Conservation (phyloP, 1,139 yeast genomes). For the Fermentozyma sake region DNA sequence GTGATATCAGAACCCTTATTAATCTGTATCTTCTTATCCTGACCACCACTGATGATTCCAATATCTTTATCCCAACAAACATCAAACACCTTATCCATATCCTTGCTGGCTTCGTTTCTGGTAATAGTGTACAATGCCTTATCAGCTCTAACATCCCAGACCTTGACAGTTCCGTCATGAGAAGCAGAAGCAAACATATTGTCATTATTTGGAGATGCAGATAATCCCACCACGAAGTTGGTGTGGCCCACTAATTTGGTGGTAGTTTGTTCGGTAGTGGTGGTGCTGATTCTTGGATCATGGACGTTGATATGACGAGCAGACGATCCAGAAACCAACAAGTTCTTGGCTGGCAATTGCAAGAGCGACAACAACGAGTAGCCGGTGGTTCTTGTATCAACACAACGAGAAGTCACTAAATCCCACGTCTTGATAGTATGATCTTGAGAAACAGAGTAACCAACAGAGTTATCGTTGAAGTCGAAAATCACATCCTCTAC, state of each 20-base stretch:
- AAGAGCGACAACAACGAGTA: conserved; percentile 75
- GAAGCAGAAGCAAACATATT: conserved; percentile 86
- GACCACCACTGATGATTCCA: conserved; percentile 91
- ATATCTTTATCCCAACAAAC: conserved; percentile 78
- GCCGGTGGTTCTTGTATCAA: conserved; percentile 87
- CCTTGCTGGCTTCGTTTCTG: conserved; percentile 47
- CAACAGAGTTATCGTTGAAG: conserved; percentile 67
- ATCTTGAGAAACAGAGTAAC: conserved; percentile 92
- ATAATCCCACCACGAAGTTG: conserved; percentile 80
- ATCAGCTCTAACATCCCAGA: conserved; percentile 93
- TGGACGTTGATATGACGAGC: conserved; percentile 93
- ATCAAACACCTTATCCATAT: conserved; percentile 67
- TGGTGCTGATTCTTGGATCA: conserved; percentile 66
- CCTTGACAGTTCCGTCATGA: conserved; percentile 91
- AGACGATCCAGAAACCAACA: conserved; percentile 88
- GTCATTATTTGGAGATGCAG: conserved; percentile 68
- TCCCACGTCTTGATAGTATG: conserved; percentile 97
- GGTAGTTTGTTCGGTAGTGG: conserved; percentile 37
- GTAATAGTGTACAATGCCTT: conserved; percentile 82
- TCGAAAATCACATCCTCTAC: conserved; percentile 84
- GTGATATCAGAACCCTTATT: conserved; percentile 51
- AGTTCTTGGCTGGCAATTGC: conserved; percentile 58
- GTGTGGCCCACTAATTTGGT: conserved; percentile 85
- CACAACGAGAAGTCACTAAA: conserved; percentile 72
- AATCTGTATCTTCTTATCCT: conserved; percentile 88